phyloP scores from a whole-genome alignment of 2,329 filamentous ascomycete species.

The Aspergillus floridensis region DNA sequence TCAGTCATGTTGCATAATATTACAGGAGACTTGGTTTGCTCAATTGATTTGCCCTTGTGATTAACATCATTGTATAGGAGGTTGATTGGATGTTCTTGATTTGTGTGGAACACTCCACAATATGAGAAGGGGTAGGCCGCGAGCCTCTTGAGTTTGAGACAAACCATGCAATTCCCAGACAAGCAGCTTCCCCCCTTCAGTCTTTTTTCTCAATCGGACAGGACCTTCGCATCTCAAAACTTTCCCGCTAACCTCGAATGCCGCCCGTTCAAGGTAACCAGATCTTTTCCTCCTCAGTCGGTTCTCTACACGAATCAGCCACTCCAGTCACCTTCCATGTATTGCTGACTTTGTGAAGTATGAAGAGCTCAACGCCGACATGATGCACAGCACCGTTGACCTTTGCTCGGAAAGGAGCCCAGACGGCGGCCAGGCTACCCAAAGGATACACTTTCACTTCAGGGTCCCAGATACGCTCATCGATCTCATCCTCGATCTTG shows the following conservation, averaged over 20 bases:
- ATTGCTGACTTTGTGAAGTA: slow-evolving; percentile 33
- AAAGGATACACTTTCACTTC: slow-evolving; percentile 32
- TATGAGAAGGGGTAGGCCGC: no score
- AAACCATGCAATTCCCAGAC: no score
- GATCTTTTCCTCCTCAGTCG: slow-evolving; percentile 30
- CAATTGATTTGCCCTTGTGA: background rate
- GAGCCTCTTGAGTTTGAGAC: no score
- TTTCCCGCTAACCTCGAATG: background rate
- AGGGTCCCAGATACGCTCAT: slow-evolving; percentile 36
- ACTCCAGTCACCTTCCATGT: slow-evolving; percentile 37
- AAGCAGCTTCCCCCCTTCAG: no score
- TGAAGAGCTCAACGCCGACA: slow-evolving; percentile 36
- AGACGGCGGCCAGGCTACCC: slow-evolving; percentile 33
- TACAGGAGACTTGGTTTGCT: background rate
- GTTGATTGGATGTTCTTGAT: no score
- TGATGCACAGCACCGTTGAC: slow-evolving; percentile 36
- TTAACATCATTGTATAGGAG: no score
- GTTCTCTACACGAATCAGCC: slow-evolving; percentile 34
- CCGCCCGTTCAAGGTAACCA: slow-evolving; percentile 8
- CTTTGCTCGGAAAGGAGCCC: slow-evolving; percentile 37
- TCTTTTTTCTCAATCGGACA: no score
- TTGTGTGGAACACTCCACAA: no score
- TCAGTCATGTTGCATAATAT: background rate
- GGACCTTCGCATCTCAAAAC: background rate
- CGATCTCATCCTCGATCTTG: slow-evolving; percentile 29